Evolutionary conservation across 441 rosid genomes (phyloP).

Genomic region (Erysimum pusillum): DNA sequence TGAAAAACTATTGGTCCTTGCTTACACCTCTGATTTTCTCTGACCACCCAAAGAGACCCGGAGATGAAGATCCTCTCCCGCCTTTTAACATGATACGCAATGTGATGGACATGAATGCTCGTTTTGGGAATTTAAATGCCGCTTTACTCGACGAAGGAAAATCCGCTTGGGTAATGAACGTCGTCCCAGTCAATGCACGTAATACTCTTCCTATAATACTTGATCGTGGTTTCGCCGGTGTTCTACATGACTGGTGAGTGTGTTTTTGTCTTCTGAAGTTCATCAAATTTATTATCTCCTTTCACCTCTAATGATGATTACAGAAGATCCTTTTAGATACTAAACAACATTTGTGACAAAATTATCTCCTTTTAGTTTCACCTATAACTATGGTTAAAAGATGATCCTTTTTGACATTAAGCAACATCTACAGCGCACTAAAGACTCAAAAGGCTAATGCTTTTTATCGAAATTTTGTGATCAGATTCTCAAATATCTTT

Average conservation of each 20-base stretch:
- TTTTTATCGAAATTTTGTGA: no score
- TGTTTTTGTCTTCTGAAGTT: no score
- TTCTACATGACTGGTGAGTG: constrained; percentile 85
- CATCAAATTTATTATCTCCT: no score
- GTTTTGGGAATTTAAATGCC: constrained; percentile 76
- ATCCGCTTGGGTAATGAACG: constrained; percentile 93
- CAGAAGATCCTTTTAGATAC: no score
- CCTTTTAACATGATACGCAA: constrained; percentile 93
- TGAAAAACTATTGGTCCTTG: constrained; percentile 88
- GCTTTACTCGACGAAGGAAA: constrained; percentile 77
- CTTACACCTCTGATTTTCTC: constrained; percentile 94
- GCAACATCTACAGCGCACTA: no score
- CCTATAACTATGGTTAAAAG: no score
- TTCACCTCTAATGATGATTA: no score
- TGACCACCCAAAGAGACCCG: constrained; percentile 96
- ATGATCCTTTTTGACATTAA: no score
- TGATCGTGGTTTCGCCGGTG: constrained; percentile 83
- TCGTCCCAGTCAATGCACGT: constrained; percentile 71
- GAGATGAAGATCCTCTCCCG: constrained; percentile 93
- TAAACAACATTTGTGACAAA: no score
- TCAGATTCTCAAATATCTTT: no score
- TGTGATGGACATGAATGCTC: constrained; percentile 97
- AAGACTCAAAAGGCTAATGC: no score
- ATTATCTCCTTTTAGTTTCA: no score
- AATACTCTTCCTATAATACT: constrained; percentile 83